These are phyloP conservation scores for Ustilago esculenta DNA, from an alignment of 1,284 basidiomycete genomes.

Conservation along the genomic window DNA sequence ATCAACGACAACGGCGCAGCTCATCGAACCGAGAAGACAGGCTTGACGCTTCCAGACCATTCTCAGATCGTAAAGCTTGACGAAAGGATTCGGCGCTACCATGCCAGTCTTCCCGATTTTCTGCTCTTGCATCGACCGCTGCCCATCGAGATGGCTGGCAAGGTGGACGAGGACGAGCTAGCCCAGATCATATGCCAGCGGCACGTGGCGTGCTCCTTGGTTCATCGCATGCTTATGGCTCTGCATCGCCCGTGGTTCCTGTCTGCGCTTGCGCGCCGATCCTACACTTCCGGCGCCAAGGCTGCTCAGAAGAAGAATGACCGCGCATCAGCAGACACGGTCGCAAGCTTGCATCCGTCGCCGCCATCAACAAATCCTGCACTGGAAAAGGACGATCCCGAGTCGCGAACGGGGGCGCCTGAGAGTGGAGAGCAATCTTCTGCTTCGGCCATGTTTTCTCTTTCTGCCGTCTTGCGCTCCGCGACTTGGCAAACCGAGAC, in stretches of 20 bases:
- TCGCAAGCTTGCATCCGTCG: too few relatives aligned
- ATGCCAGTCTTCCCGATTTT: constrained; percentile 26
- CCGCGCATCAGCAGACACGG: neutral
- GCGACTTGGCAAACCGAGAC: constrained; percentile 31
- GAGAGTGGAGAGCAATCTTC: constrained; percentile 10
- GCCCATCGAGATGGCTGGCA: constrained; percentile 30
- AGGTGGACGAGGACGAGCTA: constrained; percentile 27
- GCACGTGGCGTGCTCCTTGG: constrained; percentile 28
- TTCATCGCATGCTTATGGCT: constrained; percentile 33
- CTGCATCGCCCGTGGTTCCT: constrained; percentile 40
- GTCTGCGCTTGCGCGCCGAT: constrained; percentile 11
- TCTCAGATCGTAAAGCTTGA: constrained; percentile 20
- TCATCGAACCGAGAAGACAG: neutral
- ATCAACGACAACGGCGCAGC: too few relatives aligned
- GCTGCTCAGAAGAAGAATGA: neutral
- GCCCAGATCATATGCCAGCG: constrained; percentile 34
- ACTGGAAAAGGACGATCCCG: too few relatives aligned
- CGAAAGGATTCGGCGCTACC: constrained; percentile 33
- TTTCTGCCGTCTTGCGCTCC: constrained; percentile 29
- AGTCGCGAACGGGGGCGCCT: too few relatives aligned
- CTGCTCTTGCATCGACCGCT: constrained; percentile 28
- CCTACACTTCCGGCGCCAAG: neutral
- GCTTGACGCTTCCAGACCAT: constrained; percentile 11
- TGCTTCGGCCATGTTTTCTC: constrained; percentile 16
- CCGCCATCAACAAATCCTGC: too few relatives aligned